Evolutionary conservation across 2,329 filamentous ascomycete genomes (phyloP), one percentile per base, ranked within the genome.

Genomic region (Penicillium psychrosexuale): DNA sequence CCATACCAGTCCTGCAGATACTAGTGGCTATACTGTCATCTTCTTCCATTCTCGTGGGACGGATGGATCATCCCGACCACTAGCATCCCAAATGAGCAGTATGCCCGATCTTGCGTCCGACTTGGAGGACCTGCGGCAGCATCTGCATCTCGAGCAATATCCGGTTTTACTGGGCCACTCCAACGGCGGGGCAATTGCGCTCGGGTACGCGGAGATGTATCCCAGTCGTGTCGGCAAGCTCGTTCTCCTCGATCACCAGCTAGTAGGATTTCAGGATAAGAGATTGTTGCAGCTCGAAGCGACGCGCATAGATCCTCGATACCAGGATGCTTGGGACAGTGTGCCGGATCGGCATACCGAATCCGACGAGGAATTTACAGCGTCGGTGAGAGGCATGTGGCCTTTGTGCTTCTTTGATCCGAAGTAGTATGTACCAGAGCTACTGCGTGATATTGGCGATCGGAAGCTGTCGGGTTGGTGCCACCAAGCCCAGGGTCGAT

Each of bases 51-150:
- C 47, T 11, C 37, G 47, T 12, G 47, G 47, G 19, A 50, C 37
- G 17, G 11, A 19, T 13, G 22, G 47, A 17, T 43, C 47, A 24
- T 33, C 37, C 7, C 12, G 19, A 34, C 47, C 37, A 33, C 28
- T 17, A 12, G 11, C 28, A 15, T 43, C 47, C 5, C 37, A 43
- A 5, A 50, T 50, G 47, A 50, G 37, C 28, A 50, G 28, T 9
- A 50, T 50, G 47, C 47, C 37, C 11, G 47, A 50, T 43, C 30
- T 50, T 11, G 47, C 47, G 2, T 50, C 37, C 5, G 47, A 50
- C 28, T 13, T 50, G 11, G 47, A 50, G 19, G 28, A 50, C 34
- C 22, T 50, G 9, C 47, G 47, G 4, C 47, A 27, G 7, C 38
- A 50, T n/a, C 36, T 50, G 11, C 19, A 34, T 33, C 19, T 50